A percentile compares a stretch with the other conserved stretches of the same genome.
phyloP scores from a whole-genome alignment of 768 basidiomycete species.

The Antrodiella citrinella region DNA sequence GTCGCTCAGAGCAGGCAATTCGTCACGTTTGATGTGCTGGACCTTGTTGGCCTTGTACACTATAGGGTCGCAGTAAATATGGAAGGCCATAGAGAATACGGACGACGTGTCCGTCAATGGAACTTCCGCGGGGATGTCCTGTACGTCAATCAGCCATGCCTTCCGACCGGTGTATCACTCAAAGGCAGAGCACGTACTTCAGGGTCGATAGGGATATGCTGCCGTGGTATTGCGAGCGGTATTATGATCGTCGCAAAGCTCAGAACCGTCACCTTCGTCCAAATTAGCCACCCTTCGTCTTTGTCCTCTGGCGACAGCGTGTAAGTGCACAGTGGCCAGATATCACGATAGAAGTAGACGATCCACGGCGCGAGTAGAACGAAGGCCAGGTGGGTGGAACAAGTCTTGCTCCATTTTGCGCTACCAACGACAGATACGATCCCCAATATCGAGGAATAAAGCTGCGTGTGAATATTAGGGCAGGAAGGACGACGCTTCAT shows the following conservation, averaged over 20 bases:
- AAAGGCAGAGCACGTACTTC: constrained; percentile 26
- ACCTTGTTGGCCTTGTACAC: constrained; percentile 35
- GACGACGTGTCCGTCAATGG: constrained; percentile 26
- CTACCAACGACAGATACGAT: constrained; percentile 4
- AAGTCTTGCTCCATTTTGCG: constrained; percentile 20
- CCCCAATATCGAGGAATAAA: constrained; percentile 13
- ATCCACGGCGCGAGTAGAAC: constrained; percentile 37
- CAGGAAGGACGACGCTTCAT: too few species aligned
- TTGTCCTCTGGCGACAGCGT: constrained; percentile 37
- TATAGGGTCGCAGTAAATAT: constrained; percentile 45
- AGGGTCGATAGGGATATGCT: constrained; percentile 49
- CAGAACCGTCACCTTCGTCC: constrained; percentile 41
- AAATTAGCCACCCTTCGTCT: constrained; percentile 37
- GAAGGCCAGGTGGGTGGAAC: constrained; percentile 44
- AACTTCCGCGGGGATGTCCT: constrained; percentile 17
- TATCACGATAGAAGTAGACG: constrained; percentile 42
- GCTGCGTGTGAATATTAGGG: constrained; percentile 16
- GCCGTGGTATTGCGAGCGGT: constrained; percentile 45
- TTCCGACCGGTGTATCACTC: not conserved
- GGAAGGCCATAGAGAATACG: constrained; percentile 28
- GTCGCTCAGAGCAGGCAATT: constrained; percentile 43
- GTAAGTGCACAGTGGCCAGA: too few species aligned
- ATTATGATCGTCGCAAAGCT: constrained; percentile 34
- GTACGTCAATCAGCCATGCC: not conserved
- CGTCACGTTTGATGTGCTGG: constrained; percentile 33